Conservation (phyloP, 352 stramenopile genomes). For the Globisporangium solare region DNA sequence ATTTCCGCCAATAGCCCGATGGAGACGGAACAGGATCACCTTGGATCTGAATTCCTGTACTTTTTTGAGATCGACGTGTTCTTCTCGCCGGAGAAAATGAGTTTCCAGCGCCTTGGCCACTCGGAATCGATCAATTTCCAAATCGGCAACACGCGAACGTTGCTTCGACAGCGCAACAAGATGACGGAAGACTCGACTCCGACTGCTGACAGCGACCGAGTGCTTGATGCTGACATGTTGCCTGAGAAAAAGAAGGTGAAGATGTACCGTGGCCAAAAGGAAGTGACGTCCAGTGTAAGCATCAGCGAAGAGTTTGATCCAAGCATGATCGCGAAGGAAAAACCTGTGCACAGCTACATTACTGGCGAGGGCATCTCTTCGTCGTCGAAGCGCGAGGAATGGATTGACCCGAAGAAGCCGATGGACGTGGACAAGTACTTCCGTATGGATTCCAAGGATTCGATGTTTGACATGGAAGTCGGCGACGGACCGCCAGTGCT, state of each 20-base stretch:
- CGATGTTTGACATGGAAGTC: constrained; percentile 35
- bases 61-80: constrained; percentile 87
- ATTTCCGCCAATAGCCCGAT: constrained; percentile 24
- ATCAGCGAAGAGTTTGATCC: constrained; percentile 28
- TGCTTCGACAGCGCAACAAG: constrained; percentile 80
- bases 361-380: constrained; percentile 31
- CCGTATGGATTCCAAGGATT: constrained; percentile 56
- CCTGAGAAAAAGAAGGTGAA: constrained; percentile 84
- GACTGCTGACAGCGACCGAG: constrained; percentile 36
- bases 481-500: constrained; percentile 15
- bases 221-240: constrained; percentile 43
- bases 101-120: constrained; percentile 60
- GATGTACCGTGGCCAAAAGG: constrained; percentile 32
- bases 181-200: constrained; percentile 49
- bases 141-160: constrained; percentile 80
- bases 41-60: constrained; percentile 70
- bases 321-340: constrained; percentile 6
- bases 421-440: constrained; percentile 42
- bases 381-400: constrained; percentile 22
- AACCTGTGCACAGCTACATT: constrained; percentile 23
- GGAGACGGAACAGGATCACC: constrained; percentile 33
- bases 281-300: constrained; percentile 27
- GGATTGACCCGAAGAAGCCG: constrained; percentile 18
- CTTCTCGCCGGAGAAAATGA: constrained; percentile 50
- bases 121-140: constrained; percentile 79